These are phyloP conservation scores for Aspergillus sparsus DNA, from an alignment of 495 filamentous ascomycete species.

Conservation along the genomic window DNA sequence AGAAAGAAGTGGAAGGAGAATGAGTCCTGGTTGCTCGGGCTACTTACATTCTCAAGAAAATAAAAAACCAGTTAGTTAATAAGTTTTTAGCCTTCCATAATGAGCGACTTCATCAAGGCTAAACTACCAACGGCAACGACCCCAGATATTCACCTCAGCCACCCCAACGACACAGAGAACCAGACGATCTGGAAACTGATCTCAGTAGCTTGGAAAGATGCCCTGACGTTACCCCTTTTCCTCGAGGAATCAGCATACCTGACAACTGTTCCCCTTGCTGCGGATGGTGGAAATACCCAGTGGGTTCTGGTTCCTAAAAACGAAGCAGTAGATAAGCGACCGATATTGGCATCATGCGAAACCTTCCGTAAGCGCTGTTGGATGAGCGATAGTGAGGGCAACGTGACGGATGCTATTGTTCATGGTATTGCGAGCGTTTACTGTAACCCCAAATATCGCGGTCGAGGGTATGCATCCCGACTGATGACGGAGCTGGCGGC, in stretches of 20 bases:
- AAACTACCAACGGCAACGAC: background rate
- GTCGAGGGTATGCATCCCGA: slow-evolving; percentile 5
- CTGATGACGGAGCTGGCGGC: slow-evolving; percentile 1
- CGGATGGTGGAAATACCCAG: slow-evolving; percentile 3
- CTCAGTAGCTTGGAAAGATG: slow-evolving; percentile 5
- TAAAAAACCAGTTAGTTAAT: too few relatives aligned
- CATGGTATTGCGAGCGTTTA: slow-evolving; percentile 13
- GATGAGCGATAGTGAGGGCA: background rate
- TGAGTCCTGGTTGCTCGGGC: too few relatives aligned
- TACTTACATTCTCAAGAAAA: too few relatives aligned
- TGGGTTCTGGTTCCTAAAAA: slow-evolving; percentile 7
- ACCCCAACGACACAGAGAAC: slow-evolving; percentile 2
- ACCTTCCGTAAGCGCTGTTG: slow-evolving; percentile 3
- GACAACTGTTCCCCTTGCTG: slow-evolving; percentile 1
- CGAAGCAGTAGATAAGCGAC: background rate
- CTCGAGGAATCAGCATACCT: slow-evolving; percentile 11
- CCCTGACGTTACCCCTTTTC: background rate
- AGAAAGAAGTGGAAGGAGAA: too few relatives aligned
- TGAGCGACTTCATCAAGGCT: background rate
- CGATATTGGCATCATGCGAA: slow-evolving; percentile 11
- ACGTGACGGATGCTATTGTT: background rate
- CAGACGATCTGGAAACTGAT: slow-evolving; percentile 1
- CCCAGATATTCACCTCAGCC: background rate
- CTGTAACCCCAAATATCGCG: slow-evolving; percentile 1
- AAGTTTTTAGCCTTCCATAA: background rate